These are phyloP conservation scores for Conticribra weissflogii DNA, from an alignment of 108 stramenopile species.

Conservation along the genomic window DNA sequence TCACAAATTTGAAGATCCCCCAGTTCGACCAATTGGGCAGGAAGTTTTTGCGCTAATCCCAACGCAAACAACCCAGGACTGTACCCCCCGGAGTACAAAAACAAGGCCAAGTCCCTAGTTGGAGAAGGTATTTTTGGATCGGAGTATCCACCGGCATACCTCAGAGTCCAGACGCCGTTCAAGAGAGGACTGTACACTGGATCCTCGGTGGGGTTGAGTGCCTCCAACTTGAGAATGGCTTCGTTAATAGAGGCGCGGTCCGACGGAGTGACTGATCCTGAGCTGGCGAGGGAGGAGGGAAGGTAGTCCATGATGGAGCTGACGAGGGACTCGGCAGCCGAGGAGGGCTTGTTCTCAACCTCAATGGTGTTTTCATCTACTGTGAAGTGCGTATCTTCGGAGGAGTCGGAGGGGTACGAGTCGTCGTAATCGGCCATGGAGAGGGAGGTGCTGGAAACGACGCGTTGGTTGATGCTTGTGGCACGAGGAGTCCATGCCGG, in stretches of 20 bases:
- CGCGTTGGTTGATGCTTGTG: not conserved
- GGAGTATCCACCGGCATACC: conserved; percentile 75
- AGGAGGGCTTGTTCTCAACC: conserved; percentile 58
- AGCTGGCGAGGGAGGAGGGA: conserved; percentile 51
- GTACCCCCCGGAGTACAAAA: conserved; percentile 79
- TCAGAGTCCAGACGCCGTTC: conserved; percentile 83
- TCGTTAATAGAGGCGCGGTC: conserved; percentile 49
- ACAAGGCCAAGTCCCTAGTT: conserved; percentile 76
- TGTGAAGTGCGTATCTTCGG: conserved; percentile 58
- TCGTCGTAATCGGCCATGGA: conserved; percentile 55
- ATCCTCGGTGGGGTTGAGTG: conserved; percentile 71
- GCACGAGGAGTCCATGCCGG: conserved; percentile 9
- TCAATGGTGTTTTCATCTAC: conserved; percentile 61
- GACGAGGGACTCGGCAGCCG: conserved; percentile 58
- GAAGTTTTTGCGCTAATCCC: conserved; percentile 64
- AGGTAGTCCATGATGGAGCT: conserved; percentile 71
- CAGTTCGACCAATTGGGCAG: conserved; percentile 61
- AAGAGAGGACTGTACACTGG: conserved; percentile 66
- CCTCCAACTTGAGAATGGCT: conserved; percentile 70
- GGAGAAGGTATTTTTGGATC: conserved; percentile 66
- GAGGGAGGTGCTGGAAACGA: conserved; percentile 7
- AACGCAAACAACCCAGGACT: conserved; percentile 77
- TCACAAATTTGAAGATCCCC: conserved; percentile 72
- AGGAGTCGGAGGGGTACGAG: conserved; percentile 67
- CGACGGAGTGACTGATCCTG: conserved; percentile 22